phyloP scores from a whole-genome alignment of 192 early-diverging fungal species.

The Phycomyces nitens region DNA sequence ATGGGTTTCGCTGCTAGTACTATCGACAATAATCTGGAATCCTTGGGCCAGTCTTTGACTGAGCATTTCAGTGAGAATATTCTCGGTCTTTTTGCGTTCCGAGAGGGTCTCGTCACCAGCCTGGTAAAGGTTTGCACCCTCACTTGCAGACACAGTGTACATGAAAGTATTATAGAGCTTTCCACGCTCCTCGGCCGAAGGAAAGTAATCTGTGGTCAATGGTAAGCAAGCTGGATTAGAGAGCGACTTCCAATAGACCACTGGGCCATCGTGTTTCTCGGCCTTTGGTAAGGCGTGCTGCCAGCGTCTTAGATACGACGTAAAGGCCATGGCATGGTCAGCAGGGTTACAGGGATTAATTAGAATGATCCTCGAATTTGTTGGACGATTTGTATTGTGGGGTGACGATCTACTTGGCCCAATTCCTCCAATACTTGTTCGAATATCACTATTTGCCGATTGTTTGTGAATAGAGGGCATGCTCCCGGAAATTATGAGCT shows the following conservation, averaged over 20 bases:
- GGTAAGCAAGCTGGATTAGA: slow-evolving; percentile 93
- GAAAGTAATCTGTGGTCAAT: slow-evolving; percentile 84
- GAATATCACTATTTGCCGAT: slow-evolving; percentile 35
- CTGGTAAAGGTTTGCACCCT: slow-evolving; percentile 41
- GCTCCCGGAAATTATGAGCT: slow-evolving; percentile 17
- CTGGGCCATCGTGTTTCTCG: slow-evolving; percentile 48
- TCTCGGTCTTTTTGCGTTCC: slow-evolving; percentile 43
- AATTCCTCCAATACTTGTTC: slow-evolving; percentile 14
- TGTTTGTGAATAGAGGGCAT: slow-evolving; percentile 30
- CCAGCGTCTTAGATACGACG: slow-evolving; percentile 79
- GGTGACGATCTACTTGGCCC: slow-evolving; percentile 20
- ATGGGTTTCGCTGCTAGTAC: slow-evolving; percentile 3
- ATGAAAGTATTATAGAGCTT: slow-evolving; percentile 73
- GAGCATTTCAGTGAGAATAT: slow-evolving; percentile 79
- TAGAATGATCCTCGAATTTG: slow-evolving; percentile 22
- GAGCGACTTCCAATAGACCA: slow-evolving; percentile 85
- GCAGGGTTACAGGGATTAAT: slow-evolving; percentile 76
- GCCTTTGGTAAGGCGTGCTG: slow-evolving; percentile 78
- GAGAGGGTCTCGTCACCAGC: slow-evolving; percentile 37
- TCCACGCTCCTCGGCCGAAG: slow-evolving; percentile 62
- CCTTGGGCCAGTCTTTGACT: slow-evolving; percentile 89
- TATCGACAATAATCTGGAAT: slow-evolving; percentile 77
- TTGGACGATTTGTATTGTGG: slow-evolving; percentile 7
- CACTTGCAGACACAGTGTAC: slow-evolving; percentile 64
- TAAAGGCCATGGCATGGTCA: slow-evolving; percentile 49